Base-by-base conservation (phyloP, 2,329 filamentous ascomycete species). In the Cytospora mali region DNA sequence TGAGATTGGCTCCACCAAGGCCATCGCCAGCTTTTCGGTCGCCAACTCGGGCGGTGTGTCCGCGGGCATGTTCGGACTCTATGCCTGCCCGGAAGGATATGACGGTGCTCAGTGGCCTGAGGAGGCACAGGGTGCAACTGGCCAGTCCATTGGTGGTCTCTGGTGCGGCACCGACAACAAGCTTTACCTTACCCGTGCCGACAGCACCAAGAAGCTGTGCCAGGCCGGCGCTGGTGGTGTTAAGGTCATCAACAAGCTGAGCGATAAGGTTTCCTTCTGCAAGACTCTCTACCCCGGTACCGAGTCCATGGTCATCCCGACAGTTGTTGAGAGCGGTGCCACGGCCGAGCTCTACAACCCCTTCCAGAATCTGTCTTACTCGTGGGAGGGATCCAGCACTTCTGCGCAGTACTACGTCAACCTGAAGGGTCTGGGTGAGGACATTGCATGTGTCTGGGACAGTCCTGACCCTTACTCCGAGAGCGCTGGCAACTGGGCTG, bases 401-500 rank as follows among this genome's bases (percentile, higher is more conserved):
- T 93, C 92, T 54, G 93, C 93, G 51, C 95, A 98, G 79, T 98
- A 97, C 84, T 99, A 99, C 75, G 85, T 98, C 78, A 98, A 98
- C 85, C 90, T 90, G 71, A 83, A 86, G 69, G 93, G 92, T 65
- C 80, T 90, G 58, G 70, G 77, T 21, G 78, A 87, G 63, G 75
- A 86, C 68, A 77, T 93, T 14, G 91, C 86, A 56, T 99, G 95
- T 79, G 77, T 84, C 63, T 98, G 95, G 95, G 75, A 74, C 68
- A 82, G 79, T 73, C n/a, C 70, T 25, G 69, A 68, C 21, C 63
- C 63, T 13, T 76, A 79, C 69, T 75, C 79, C 46, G 80, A 84
- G 57, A 81, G 81, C 23, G 80, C 86, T 64, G 88, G 95, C 68
- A 97, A 99, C 85, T 97, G 85, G 84, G 89, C 95, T 54, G 93